Percentiles rank a stretch among this genome's conserved stretches.
phyloP scores from a whole-genome alignment of 2,329 filamentous ascomycete species.

The Clarireedia hainanense region DNA sequence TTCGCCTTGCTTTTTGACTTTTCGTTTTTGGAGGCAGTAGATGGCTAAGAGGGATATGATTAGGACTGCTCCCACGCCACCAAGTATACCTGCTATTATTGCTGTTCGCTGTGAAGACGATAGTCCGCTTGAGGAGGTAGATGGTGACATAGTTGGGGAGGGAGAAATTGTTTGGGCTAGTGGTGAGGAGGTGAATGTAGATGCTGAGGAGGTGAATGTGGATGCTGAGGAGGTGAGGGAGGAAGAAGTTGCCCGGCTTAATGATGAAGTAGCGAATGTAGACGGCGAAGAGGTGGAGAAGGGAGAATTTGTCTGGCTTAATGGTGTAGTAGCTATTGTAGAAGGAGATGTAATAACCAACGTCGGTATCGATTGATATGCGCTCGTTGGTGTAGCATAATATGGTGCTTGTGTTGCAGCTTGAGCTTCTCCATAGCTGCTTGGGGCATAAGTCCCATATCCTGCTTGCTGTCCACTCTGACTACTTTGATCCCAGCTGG shows the following conservation, averaged over 20 bases:
- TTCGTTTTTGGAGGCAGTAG: slow-evolving; percentile 13
- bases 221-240: too few species aligned
- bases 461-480: background rate
- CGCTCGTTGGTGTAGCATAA: background rate
- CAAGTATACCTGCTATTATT: slow-evolving; percentile 17
- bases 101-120: slow-evolving; percentile 7
- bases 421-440: background rate
- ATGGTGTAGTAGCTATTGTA: slow-evolving; percentile 5
- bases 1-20: slow-evolving; percentile 7
- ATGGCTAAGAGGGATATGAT: slow-evolving; percentile 14
- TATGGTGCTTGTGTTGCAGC: background rate
- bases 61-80: slow-evolving; percentile 14
- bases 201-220: too few species aligned
- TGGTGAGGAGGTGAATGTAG: too few species aligned
- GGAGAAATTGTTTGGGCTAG: too few species aligned
- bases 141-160: background rate
- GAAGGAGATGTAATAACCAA: background rate
- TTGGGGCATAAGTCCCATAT: background rate
- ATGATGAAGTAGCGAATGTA: too few species aligned
- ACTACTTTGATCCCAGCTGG: background rate
- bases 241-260: too few species aligned
- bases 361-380: slow-evolving; percentile 6
- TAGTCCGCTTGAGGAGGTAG: slow-evolving; percentile 7
- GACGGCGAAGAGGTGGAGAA: background rate
- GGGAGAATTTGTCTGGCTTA: slow-evolving; percentile 1